phyloP scores from a whole-genome alignment of 768 basidiomycete genomes.

The Austroboletus festivus region DNA sequence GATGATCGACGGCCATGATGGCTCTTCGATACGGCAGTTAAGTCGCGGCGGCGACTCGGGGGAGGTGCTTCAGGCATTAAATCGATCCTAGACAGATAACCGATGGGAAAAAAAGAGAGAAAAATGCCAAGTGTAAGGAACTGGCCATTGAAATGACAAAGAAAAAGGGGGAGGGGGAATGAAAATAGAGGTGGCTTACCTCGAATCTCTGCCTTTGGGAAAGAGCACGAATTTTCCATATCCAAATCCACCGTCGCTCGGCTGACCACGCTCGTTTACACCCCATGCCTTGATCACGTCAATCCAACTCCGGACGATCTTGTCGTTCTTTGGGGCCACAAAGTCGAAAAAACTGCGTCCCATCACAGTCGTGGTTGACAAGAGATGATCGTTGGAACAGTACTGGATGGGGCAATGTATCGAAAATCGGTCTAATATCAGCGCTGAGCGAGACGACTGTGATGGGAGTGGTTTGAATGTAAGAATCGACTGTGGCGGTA shows the following conservation, averaged over 20 bases:
- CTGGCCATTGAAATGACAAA: background rate
- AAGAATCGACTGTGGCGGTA: slow-evolving; percentile 29
- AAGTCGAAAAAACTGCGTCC: slow-evolving; percentile 75
- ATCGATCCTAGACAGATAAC: slow-evolving; percentile 19
- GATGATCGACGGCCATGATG: slow-evolving; percentile 11
- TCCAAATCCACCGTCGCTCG: slow-evolving; percentile 81
- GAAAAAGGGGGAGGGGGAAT: background rate
- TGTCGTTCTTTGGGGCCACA: slow-evolving; percentile 61
- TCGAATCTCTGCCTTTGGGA: slow-evolving; percentile 59
- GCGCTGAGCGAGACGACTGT: slow-evolving; percentile 72
- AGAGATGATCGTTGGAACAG: slow-evolving; percentile 69
- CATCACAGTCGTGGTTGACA: slow-evolving; percentile 56
- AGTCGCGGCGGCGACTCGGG: slow-evolving; percentile 31
- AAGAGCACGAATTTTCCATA: slow-evolving; percentile 67
- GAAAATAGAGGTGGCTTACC: slow-evolving; percentile 25
- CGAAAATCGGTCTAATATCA: slow-evolving; percentile 79
- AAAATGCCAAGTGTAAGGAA: background rate
- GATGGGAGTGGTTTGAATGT: slow-evolving; percentile 62
- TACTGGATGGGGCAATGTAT: slow-evolving; percentile 62
- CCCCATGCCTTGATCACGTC: slow-evolving; percentile 80
- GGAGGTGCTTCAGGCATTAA: slow-evolving; percentile 25
- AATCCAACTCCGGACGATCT: slow-evolving; percentile 68
- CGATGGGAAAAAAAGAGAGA: slow-evolving; percentile 1
- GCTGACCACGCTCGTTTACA: slow-evolving; percentile 79
- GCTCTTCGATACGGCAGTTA: slow-evolving; percentile 16